phyloP scores from a whole-genome alignment of 495 filamentous ascomycete genomes.

The Lichina pygmaea region DNA sequence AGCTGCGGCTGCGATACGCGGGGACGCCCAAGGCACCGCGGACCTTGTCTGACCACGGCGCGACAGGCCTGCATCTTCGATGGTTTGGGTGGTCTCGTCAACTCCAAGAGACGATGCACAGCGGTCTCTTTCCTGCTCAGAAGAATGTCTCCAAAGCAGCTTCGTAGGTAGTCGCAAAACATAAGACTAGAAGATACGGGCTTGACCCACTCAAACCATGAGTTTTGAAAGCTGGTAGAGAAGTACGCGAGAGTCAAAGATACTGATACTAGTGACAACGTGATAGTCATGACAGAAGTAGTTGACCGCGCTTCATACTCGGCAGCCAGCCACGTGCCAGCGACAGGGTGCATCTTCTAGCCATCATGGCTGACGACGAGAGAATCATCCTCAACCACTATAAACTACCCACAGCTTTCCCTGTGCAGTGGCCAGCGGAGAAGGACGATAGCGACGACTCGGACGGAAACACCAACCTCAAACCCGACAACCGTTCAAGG shows the following conservation, averaged over 20 bases:
- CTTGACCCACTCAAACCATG: no score
- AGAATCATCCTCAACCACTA: conserved; percentile 67
- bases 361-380: conserved; percentile 13
- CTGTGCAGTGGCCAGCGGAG: conserved; percentile 64
- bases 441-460: conserved; percentile 52
- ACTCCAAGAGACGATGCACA: conserved; percentile 8
- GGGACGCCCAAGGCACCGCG: neutral
- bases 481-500: conserved; percentile 13
- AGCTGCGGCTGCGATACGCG: neutral
- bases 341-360: no score
- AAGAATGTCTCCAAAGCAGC: no score
- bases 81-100: conserved; percentile 3
- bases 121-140: no score
- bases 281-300: no score
- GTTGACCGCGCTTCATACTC: no score
- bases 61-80: conserved; percentile 2
- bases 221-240: no score
- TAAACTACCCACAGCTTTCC: conserved; percentile 53
- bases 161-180: no score
- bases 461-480: conserved; percentile 21
- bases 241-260: no score
- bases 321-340: no score
- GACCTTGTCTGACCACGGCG: neutral
- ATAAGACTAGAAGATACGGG: no score
- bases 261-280: no score